phyloP scores from a whole-genome alignment of 441 rosid species.

The Gossypium trilobum region DNA sequence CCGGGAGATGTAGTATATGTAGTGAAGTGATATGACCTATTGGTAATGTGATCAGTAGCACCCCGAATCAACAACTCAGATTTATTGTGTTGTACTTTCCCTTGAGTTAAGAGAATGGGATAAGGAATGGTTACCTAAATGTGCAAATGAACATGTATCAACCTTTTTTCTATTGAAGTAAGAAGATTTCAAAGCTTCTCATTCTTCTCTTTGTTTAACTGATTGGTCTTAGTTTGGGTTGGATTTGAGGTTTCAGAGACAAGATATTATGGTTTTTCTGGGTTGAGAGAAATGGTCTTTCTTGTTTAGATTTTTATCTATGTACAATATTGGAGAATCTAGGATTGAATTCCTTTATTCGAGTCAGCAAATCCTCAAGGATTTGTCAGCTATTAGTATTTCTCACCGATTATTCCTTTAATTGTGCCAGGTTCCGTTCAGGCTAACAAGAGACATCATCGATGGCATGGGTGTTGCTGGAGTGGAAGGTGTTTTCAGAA shows the following conservation, averaged over 20 bases:
- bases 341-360: neutral
- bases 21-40: neutral
- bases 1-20: neutral
- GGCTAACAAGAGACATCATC: constrained; percentile 83
- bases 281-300: neutral
- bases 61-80: no score
- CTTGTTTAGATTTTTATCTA: neutral
- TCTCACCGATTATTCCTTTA: constrained; percentile 15
- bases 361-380: neutral
- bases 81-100: neutral
- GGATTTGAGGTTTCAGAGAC: neutral
- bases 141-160: neutral
- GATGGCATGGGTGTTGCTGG: constrained; percentile 99
- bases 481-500: constrained; percentile 93
- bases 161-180: neutral
- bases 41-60: neutral
- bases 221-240: neutral
- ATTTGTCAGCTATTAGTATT: neutral
- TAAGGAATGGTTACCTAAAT: constrained; percentile 1
- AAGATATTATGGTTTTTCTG: neutral
- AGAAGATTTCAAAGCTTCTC: neutral
- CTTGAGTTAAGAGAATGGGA: neutral
- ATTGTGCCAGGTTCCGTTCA: constrained; percentile 74
- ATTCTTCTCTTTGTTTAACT: neutral
- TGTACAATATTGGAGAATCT: neutral